Evolutionary conservation across 1,284 basidiomycete genomes (phyloP), one percentile per base, ranked within the genome.

Genomic region (Moesziomyces globuligerus): DNA sequence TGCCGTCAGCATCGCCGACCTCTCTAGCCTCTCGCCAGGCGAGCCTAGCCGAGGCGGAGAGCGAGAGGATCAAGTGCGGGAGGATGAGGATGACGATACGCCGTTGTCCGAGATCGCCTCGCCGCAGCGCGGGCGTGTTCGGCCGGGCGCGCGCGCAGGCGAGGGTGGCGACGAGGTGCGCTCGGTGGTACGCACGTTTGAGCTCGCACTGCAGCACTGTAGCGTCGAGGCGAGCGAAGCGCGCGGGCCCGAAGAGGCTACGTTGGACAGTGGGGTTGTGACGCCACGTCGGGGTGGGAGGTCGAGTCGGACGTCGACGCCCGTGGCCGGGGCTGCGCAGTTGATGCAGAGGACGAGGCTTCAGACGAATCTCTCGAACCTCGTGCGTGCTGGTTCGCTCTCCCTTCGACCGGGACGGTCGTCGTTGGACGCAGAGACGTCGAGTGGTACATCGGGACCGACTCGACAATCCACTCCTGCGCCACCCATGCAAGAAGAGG

Each of bases 41-140:
- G 2, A n/a, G n/a, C n/a, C n/a, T n/a, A n/a, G n/a, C n/a, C 36
- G 36, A 38, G 36, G 20, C 7, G 36, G 6, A 11, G 6, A 8
- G 17, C 36, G 20, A 6, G 36, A 38, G 17, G 36, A 38, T 23
- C 8, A 18, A n/a, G 32, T 6, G 39, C n/a, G 40, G 0, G 51
- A 56, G 3, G 54, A 56, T 11, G 64, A 69, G 4, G 66, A 69
- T 17, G 66, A 69, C 25, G 59, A 69, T 47, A 69, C 49, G 20
- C 66, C 66, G 13, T 32, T 69, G 1, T 62, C 58, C 8, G 54
- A 62, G 24, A 49, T 69, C 13, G 56, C 57, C 18, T 45, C 64
- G 9, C 29, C 50, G 1, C 56, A 47, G 11, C 26, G 39, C n/a
- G n/a, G n/a, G n/a, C n/a, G n/a, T n/a, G n/a, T n/a, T n/a, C n/a